Evolutionary conservation across 371 early-diverging fungal species (phyloP).

Genomic region (Mucor racemosus): DNA sequence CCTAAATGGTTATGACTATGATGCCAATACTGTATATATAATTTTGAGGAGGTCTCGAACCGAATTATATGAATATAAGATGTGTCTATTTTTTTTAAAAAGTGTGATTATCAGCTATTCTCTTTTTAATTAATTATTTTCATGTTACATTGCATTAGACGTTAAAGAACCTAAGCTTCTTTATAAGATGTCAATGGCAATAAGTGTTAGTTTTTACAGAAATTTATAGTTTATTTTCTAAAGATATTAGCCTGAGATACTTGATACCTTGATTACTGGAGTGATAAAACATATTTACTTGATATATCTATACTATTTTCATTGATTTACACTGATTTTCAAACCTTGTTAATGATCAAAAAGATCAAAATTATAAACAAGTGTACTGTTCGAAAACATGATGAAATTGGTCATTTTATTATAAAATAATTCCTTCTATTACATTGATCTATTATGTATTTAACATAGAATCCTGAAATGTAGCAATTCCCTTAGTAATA

Average conservation of each 20-base stretch:
- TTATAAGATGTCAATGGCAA: not conserved
- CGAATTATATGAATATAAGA: not conserved
- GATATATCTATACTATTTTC: too few relatives aligned
- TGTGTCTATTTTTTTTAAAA: not conserved
- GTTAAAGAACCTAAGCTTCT: not conserved
- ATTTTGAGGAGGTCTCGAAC: not conserved
- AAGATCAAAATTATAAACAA: too few relatives aligned
- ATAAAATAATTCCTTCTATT: not conserved
- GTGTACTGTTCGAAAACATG: too few relatives aligned
- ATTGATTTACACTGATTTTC: too few relatives aligned
- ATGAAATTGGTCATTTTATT: too few relatives aligned
- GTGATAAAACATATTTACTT: not conserved
- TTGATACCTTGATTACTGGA: not conserved
- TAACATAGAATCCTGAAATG: not conserved
- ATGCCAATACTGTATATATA: not conserved
- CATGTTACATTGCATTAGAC: conserved; percentile 3
- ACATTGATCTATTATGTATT: not conserved
- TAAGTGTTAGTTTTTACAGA: not conserved
- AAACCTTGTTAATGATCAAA: too few relatives aligned
- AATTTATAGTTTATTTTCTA: not conserved
- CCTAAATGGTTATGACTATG: too few relatives aligned
- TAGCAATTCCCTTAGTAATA: not conserved
- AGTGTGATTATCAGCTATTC: not conserved
- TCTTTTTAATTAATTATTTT: not conserved
- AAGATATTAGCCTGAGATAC: not conserved